Evolutionary conservation across 2,329 filamentous ascomycete genomes (phyloP).

Genomic region (Fonsecaea multimorphosa): DNA sequence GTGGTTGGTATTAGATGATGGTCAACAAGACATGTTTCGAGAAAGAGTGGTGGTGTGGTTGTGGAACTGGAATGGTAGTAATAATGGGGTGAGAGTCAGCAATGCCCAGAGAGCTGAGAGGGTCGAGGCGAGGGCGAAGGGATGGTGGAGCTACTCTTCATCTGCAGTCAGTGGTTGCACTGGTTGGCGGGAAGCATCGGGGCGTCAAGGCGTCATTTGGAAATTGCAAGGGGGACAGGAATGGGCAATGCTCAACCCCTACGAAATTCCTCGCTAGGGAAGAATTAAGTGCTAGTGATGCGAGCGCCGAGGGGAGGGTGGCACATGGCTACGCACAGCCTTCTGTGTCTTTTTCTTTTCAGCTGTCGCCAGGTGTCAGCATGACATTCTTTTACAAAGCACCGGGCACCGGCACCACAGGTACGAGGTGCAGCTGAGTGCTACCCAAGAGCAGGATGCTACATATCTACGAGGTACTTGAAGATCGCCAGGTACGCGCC

Average conservation of each 20-base stretch:
- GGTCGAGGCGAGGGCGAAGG: too few species aligned
- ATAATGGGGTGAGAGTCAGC: not conserved
- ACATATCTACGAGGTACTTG: too few species aligned
- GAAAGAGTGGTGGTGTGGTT: not conserved
- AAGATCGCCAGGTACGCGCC: not conserved
- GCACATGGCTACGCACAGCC: not conserved
- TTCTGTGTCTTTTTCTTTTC: too few species aligned
- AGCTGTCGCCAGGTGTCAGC: not conserved
- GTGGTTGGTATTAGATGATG: not conserved
- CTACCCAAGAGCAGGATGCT: too few species aligned
- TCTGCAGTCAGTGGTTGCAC: too few species aligned
- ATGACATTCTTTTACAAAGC: not conserved
- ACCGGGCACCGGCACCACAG: not conserved
- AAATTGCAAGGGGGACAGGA: conserved; percentile 3
- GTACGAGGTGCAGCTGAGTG: not conserved
- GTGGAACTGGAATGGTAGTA: not conserved
- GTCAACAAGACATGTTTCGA: conserved; percentile 8
- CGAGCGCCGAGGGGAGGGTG: not conserved
- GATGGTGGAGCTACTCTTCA: too few species aligned
- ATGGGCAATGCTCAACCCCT: not conserved
- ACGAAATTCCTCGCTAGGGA: too few species aligned
- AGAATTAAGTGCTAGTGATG: not conserved
- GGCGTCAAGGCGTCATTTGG: conserved; percentile 1
- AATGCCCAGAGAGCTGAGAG: too few species aligned
- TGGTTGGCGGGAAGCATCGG: not conserved